Evolutionary conservation across 1,284 basidiomycete species (phyloP), one percentile per base, ranked within the genome.

Genomic region (Cutaneotrichosporon sp.): DNA sequence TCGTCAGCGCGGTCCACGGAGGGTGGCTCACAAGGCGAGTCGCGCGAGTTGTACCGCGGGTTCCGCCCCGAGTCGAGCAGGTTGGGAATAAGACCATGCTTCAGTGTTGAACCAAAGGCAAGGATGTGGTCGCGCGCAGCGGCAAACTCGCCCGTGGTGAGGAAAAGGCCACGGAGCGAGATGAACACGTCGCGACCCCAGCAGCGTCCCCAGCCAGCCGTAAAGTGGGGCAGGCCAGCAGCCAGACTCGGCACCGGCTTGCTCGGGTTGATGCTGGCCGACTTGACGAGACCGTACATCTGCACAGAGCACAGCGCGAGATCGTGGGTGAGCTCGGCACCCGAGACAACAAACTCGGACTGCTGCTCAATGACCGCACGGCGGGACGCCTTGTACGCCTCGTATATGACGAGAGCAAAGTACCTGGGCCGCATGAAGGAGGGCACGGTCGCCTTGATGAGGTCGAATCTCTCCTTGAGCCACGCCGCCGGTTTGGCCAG

Each of bases 161-260:
- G 77, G 77, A 96, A 94, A 43, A 97, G 78, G 3, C 92, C 92
- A 56, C 90, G 84, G 13, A 94, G 77, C 1, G 90, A 93, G 71
- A 96, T 94, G 76, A 93, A 93, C 64, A 94, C 89, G 72, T 97
- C 92, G 36, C 92, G 83, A n/a, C 93, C 92, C 93, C 93, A 97
- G 68, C 88, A 91, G 44, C 92, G 81, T 14, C 90, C 90, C 92
- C 93, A 97, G 7, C 85, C 85, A 8, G 86, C 77, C 2, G 88
- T 79, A 66, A 97, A 97, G 76, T 97, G 92, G 12, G 93, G 91
- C 23, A 97, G 76, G 18, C 93, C 93, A n/a, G 92, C 92, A 2
- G 93, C 91, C 23, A 97, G 79, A 10, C 86, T 90, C 2, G 93
- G 84, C 0, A 84, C 86, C 2, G 80, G 73, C 63, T 81, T 81